A percentile compares a stretch with the other conserved stretches of the same genome.
phyloP scores from a whole-genome alignment of 257 asterid genomes.

The Solanum pimpinellifolium region DNA sequence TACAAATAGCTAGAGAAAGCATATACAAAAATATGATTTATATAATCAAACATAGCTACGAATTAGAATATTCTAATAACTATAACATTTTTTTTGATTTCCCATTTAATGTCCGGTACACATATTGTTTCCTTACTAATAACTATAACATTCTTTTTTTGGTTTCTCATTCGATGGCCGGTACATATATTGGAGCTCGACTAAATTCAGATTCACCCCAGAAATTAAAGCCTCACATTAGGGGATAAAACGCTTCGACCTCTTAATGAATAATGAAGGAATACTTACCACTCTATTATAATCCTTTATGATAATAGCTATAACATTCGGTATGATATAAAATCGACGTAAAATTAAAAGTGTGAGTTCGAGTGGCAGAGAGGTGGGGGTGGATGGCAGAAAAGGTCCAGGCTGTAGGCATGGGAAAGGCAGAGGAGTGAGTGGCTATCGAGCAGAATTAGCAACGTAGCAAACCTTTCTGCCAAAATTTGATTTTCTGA shows the following conservation, averaged over 20 bases:
- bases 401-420: conserved; percentile 11
- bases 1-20: no score
- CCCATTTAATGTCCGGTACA: no score
- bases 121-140: no score
- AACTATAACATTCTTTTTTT: no score
- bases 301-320: no score
- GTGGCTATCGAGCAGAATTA: background rate
- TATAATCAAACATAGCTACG: no score
- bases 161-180: accelerated
- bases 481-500: background rate
- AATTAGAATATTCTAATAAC: no score
- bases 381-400: background rate
- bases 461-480: background rate
- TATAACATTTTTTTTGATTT: no score
- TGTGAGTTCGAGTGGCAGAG: background rate
- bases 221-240: background rate
- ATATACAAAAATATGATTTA: no score
- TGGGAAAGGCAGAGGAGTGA: conserved; percentile 4
- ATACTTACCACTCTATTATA: accelerated
- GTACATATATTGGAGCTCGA: accelerated
- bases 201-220: accelerated
- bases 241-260: accelerated
- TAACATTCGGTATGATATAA: no score
- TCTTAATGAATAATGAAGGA: no score
- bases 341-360: background rate